Evolutionary conservation across 495 filamentous ascomycete genomes (phyloP).

Genomic region (Choiromyces venosus): DNA sequence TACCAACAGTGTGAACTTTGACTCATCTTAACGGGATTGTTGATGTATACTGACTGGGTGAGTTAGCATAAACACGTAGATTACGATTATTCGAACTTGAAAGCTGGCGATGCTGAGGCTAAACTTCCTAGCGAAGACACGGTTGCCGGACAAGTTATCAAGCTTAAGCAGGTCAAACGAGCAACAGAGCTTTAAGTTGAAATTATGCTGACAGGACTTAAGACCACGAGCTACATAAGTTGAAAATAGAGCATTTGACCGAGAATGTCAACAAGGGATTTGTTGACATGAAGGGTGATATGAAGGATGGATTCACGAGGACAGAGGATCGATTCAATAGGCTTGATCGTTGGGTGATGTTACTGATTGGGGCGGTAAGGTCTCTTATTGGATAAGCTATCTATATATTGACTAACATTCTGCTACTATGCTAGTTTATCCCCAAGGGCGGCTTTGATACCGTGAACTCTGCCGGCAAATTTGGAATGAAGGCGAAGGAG

Average conservation of each 20-base stretch:
- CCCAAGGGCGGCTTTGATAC: not conserved
- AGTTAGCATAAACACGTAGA: conserved; percentile 12
- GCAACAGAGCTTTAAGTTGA: conserved; percentile 2
- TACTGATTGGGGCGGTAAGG: conserved; percentile 9
- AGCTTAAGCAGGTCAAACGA: conserved; percentile 11
- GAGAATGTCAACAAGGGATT: too few relatives aligned
- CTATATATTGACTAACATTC: conserved; percentile 8
- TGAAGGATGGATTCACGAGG: conserved; percentile 6
- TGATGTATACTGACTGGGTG: conserved; percentile 10
- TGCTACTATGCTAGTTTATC: conserved; percentile 16
- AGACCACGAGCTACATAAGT: too few relatives aligned
- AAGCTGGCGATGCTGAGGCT: conserved; percentile 2
- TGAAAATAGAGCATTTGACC: too few relatives aligned
- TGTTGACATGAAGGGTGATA: too few relatives aligned
- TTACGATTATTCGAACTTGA: conserved; percentile 3
- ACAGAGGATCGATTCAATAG: too few relatives aligned
- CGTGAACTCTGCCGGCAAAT: not conserved
- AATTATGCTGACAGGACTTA: conserved; percentile 7
- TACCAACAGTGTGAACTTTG: conserved; percentile 6
- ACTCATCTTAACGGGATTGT: conserved; percentile 5
- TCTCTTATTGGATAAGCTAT: conserved; percentile 3
- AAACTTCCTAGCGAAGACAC: conserved; percentile 11
- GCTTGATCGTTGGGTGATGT: conserved; percentile 1
- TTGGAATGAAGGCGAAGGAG: conserved; percentile 1
- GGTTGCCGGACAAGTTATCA: conserved; percentile 10